Evolutionary conservation across 371 early-diverging fungal species (phyloP), one percentile per base, ranked within the genome.

Genomic region (Mortierella polycephala): DNA sequence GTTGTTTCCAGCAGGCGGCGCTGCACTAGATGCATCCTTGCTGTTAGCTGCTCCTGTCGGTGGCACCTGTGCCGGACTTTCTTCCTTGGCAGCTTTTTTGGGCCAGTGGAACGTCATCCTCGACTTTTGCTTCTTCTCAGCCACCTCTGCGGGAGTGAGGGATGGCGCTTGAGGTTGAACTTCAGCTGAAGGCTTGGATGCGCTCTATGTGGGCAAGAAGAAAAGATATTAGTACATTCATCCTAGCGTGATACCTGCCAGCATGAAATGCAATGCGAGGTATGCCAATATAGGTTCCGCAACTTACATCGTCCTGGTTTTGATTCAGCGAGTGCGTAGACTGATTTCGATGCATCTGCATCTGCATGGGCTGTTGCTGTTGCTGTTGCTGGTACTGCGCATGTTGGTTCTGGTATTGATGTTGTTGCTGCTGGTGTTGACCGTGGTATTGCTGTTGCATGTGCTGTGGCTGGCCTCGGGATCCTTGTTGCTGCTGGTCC

Each of bases 101-200:
- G 72, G 71, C 80, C 80, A 79, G 30, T 76, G 70, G 62, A 82
- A 82, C 5, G 80, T 75, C 75, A 75, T 82, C 4, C 82, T 58
- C 7, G 75, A 71, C 51, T 57, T 60, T 57, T 74, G 71, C 88
- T 59, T 84, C 83, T 64, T 86, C 57, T 55, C 81, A 11, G 74
- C 74, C n/a, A 69, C 64, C n/a, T 71, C 71, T 18, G 58, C 60
- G 14, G 74, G 65, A 0, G 81, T 37, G 9, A 73, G 42, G 11
- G 54, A 12, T 3, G 81, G 62, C 5, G 68, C 37, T 12, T 56
- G 57, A 1, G 75, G 41, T 9, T 55, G 57, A 18, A 23, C 18
- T 39, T 71, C 62, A 5, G 62, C 55, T 1, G 71, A 54, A 3
- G 68, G 37, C 51, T 60, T 64, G 52, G 20, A 49, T 1, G 37